phyloP scores from a whole-genome alignment of 331 rosid species.

The Prunus yedoensis region DNA sequence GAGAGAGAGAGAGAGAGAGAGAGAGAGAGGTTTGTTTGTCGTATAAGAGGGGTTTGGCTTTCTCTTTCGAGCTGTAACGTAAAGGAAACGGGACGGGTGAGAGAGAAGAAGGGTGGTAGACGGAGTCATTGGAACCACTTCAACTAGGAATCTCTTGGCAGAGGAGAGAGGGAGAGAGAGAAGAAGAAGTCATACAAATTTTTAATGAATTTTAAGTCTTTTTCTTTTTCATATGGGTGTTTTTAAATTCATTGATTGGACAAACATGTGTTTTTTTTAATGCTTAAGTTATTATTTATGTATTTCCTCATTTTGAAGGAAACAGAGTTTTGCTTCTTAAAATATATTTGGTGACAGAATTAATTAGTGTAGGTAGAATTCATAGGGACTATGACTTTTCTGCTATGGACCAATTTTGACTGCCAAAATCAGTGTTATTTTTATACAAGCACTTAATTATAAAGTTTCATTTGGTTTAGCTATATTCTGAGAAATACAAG shows the following conservation, averaged over 20 bases:
- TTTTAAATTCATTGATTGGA: neutral
- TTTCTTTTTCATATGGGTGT: neutral
- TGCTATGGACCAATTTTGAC: neutral
- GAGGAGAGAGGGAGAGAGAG: neutral
- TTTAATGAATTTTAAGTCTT: neutral
- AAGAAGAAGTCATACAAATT: neutral
- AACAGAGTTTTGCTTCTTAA: neutral
- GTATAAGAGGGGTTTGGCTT: constrained; percentile 33
- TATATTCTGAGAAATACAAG: too few relatives aligned
- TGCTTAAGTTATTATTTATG: neutral
- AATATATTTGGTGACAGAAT: neutral
- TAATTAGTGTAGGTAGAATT: neutral
- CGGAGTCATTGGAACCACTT: too few relatives aligned
- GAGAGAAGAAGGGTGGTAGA: too few relatives aligned
- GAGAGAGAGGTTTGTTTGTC: constrained; percentile 18
- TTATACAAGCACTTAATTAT: too few relatives aligned
- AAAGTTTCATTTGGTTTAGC: too few relatives aligned
- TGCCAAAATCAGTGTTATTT: neutral
- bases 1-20: constrained; percentile 3
- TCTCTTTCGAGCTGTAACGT: constrained; percentile 62
- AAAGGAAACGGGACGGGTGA: constrained; percentile 35
- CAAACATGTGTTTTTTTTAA: neutral
- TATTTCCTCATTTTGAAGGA: neutral
- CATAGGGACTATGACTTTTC: neutral
- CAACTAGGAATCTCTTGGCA: too few relatives aligned